Percentiles rank a stretch among this genome's conserved stretches.
phyloP scores from a whole-genome alignment of 2,329 filamentous ascomycete species.

The Coniella lustricola region DNA sequence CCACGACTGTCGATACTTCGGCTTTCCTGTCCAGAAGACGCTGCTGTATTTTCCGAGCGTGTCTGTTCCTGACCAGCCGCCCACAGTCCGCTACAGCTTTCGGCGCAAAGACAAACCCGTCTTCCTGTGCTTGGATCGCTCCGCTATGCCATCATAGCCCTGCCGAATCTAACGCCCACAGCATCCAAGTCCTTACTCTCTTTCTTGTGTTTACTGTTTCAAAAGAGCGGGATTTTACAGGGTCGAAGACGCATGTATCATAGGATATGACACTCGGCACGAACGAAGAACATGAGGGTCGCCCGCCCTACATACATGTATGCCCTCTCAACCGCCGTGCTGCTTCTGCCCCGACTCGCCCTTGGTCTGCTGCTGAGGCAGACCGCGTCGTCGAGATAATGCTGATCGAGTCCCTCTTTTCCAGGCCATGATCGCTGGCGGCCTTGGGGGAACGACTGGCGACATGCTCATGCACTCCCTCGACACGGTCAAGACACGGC shows the following conservation, averaged over 20 bases:
- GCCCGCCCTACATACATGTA: conserved; percentile 59
- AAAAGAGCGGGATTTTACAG: background rate
- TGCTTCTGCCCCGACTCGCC: background rate
- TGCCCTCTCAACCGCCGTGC: conserved; percentile 24
- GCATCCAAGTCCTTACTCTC: background rate
- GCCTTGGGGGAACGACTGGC: conserved; percentile 83
- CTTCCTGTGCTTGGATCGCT: conserved; percentile 1
- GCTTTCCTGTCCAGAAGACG: too few relatives aligned
- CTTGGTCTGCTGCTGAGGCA: background rate
- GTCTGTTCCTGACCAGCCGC: too few relatives aligned
- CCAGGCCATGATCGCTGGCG: conserved; percentile 91
- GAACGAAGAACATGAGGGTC: conserved; percentile 43
- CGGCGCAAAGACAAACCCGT: too few relatives aligned
- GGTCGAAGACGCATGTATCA: conserved; percentile 7
- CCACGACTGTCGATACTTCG: conserved; percentile 5
- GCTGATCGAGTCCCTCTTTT: conserved; percentile 11
- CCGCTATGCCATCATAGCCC: conserved; percentile 11
- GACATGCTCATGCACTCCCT: conserved; percentile 99
- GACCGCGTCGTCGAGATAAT: conserved; percentile 9
- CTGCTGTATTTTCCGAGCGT: too few relatives aligned
- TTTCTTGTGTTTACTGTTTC: background rate
- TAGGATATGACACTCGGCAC: conserved; percentile 28
- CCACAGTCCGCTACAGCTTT: too few relatives aligned
- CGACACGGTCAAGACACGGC: conserved; percentile 96
- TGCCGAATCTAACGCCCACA: background rate